Percentiles rank a stretch among this genome's conserved stretches.
phyloP scores from a whole-genome alignment of 192 early-diverging fungal genomes.

The Rhizophagus clarus region DNA sequence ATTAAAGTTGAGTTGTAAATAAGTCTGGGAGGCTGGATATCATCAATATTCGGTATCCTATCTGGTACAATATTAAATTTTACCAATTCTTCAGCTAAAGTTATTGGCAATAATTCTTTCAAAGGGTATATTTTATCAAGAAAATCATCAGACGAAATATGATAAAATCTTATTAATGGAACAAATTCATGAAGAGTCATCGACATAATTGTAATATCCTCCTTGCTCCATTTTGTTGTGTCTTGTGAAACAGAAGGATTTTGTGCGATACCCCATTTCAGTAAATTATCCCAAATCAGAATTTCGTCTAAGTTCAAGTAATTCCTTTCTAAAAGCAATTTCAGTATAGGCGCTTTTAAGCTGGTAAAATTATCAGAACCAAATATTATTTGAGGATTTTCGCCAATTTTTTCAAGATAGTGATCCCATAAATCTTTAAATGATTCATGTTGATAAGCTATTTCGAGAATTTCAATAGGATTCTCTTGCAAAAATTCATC shows the following conservation, averaged over 20 bases:
- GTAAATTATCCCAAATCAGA: neutral
- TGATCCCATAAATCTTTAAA: neutral
- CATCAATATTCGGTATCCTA: too few relatives aligned
- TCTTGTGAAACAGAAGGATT: neutral
- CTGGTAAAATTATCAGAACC: neutral
- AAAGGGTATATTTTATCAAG: too few relatives aligned
- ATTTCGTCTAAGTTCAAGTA: neutral
- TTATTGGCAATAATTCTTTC: too few relatives aligned
- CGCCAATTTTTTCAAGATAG: neutral
- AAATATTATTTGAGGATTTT: neutral
- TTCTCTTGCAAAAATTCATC: neutral
- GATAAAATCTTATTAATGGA: too few relatives aligned
- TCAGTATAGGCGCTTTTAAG: neutral
- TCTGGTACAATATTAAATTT: too few relatives aligned
- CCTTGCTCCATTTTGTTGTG: neutral
- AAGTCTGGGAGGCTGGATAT: too few relatives aligned
- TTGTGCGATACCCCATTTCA: neutral
- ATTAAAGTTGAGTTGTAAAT: neutral
- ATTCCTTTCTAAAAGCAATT: neutral
- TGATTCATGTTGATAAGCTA: neutral
- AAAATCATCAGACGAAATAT: too few relatives aligned
- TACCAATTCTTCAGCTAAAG: too few relatives aligned
- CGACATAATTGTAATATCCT: neutral
- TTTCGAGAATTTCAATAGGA: neutral
- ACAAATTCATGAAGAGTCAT: neutral